These are phyloP conservation scores for Leptodontidium sp. DNA, from an alignment of 2,329 filamentous ascomycete species.

Conservation along the genomic window DNA sequence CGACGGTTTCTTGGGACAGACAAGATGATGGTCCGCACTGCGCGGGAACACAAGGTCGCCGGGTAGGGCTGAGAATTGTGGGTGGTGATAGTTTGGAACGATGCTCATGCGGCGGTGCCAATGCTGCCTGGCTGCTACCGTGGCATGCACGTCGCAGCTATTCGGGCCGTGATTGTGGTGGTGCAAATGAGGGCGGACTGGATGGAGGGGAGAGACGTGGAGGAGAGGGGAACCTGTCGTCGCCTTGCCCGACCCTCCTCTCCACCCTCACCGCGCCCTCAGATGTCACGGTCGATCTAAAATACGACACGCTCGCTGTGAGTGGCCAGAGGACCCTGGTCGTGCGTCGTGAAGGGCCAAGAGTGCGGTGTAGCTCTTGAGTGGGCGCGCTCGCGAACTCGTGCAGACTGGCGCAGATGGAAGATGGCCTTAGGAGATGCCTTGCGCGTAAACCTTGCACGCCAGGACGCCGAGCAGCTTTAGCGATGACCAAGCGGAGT, in stretches of 20 bases:
- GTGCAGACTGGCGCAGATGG: constrained; percentile 4
- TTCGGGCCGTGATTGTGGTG: constrained; percentile 24
- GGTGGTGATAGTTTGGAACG: constrained; percentile 11
- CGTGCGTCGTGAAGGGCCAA: neutral
- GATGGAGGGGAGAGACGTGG: constrained; percentile 13
- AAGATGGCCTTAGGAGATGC: constrained; percentile 9
- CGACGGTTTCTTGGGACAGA: constrained; percentile 16
- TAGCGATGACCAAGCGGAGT: constrained; percentile 21
- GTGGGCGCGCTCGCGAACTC: constrained; percentile 11
- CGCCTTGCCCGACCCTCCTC: constrained; percentile 17
- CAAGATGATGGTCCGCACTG: constrained; percentile 8
- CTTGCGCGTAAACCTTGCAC: constrained; percentile 6
- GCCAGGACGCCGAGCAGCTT: neutral
- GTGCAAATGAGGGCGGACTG: neutral
- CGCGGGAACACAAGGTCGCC: constrained; percentile 25
- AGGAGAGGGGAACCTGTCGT: constrained; percentile 10
- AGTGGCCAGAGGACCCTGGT: constrained; percentile 27
- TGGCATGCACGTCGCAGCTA: constrained; percentile 7
- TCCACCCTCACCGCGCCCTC: constrained; percentile 10
- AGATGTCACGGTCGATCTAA: constrained; percentile 15
- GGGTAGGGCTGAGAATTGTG: constrained; percentile 39
- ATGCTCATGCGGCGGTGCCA: constrained; percentile 10
- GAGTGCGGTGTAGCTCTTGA: constrained; percentile 27
- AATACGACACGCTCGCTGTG: constrained; percentile 26
- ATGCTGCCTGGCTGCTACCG: constrained; percentile 14